phyloP scores from a whole-genome alignment of 352 stramenopile species.

The Pythium phragmiticola region DNA sequence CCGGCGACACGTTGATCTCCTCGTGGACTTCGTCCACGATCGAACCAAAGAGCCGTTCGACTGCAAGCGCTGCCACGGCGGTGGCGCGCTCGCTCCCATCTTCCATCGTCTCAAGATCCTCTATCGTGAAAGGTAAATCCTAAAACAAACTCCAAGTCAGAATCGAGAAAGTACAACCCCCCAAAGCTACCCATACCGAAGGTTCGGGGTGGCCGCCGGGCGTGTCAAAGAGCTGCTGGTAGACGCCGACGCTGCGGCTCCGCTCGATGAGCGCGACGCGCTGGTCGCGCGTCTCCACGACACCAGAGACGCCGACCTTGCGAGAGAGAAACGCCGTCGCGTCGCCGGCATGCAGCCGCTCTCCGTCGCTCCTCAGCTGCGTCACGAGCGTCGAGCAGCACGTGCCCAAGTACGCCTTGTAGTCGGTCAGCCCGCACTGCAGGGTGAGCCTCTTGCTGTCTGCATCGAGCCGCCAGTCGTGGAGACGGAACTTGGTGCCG shows the following conservation, averaged over 20 bases:
- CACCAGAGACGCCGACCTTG: slow-evolving; percentile 76
- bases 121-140: slow-evolving; percentile 20
- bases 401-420: slow-evolving; percentile 73
- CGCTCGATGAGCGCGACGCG: slow-evolving; percentile 68
- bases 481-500: slow-evolving; percentile 66
- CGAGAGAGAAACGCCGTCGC: slow-evolving; percentile 62
- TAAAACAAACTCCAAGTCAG: slow-evolving; percentile 1
- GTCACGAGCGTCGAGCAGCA: slow-evolving; percentile 52
- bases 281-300: slow-evolving; percentile 61
- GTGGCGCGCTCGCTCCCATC: not conserved
- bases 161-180: not conserved
- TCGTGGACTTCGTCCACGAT: slow-evolving; percentile 76
- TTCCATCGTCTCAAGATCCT: slow-evolving; percentile 14
- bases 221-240: slow-evolving; percentile 74
- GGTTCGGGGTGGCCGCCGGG: slow-evolving; percentile 80
- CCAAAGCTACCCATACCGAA: slow-evolving; percentile 6
- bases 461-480: slow-evolving; percentile 15
- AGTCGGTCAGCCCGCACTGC: slow-evolving; percentile 61
- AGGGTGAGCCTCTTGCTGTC: slow-evolving; percentile 19
- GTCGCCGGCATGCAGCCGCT: slow-evolving; percentile 13
- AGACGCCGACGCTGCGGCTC: slow-evolving; percentile 63
- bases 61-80: not conserved
- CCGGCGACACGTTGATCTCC: slow-evolving; percentile 65
- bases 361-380: slow-evolving; percentile 36
- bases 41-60: slow-evolving; percentile 49